Percentiles rank a stretch among this genome's conserved stretches.
Evolutionary conservation across 108 stramenopile genomes (phyloP).

Genomic region (Skeletonema menzelii): DNA sequence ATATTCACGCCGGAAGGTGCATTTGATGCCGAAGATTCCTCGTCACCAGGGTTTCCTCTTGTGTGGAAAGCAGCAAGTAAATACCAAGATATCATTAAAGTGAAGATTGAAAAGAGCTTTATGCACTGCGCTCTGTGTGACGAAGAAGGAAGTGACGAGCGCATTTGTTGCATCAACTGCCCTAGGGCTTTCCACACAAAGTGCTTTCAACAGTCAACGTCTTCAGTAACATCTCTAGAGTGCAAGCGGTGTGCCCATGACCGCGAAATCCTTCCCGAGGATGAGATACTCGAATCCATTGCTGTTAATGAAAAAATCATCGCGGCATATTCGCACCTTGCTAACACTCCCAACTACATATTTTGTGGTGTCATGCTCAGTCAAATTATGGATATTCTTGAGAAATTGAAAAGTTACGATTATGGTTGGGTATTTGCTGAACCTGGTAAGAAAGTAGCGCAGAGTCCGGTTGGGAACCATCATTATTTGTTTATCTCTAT

Average conservation of each 20-base stretch:
- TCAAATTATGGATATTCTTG: constrained; percentile 2
- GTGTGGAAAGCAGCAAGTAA: not conserved
- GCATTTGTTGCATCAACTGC: constrained; percentile 35
- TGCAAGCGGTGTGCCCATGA: constrained; percentile 36
- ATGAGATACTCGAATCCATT: constrained; percentile 20
- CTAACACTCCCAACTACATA: constrained; percentile 15
- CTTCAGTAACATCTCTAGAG: constrained; percentile 17
- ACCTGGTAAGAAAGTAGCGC: constrained; percentile 12
- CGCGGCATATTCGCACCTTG: constrained; percentile 31
- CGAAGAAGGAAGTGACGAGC: constrained; percentile 14
- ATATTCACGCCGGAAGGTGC: constrained; percentile 52
- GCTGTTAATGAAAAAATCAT: constrained; percentile 13
- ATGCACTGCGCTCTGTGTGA: constrained; percentile 1
- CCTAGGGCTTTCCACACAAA: constrained; percentile 31
- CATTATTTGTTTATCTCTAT: not conserved
- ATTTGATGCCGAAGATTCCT: constrained; percentile 8
- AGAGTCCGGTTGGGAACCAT: no score
- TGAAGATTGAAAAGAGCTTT: constrained; percentile 4
- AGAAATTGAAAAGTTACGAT: constrained; percentile 26
- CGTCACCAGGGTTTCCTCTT: not conserved
- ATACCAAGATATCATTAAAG: constrained; percentile 28
- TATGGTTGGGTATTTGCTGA: constrained; percentile 40
- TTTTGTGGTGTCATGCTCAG: constrained; percentile 19
- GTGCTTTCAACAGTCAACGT: constrained; percentile 21
- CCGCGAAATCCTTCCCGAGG: constrained; percentile 11